Base-by-base conservation (phyloP, 2,329 filamentous ascomycete genomes). In the Xylariaceae sp. region DNA sequence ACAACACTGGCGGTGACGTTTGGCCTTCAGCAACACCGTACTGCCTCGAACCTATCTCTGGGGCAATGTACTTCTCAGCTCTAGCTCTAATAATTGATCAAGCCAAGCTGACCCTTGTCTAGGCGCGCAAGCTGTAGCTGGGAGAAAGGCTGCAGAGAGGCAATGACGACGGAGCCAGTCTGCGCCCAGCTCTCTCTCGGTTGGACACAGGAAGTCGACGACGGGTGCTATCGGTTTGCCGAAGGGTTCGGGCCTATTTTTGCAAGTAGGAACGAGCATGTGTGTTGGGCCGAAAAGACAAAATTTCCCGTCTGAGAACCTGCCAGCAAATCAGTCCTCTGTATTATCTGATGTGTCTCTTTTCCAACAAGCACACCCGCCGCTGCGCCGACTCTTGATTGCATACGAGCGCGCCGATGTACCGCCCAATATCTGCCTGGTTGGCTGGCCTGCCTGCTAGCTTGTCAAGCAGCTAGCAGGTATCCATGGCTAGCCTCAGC, bases 311-410 rank as follows among this genome's bases (percentile, higher is more conserved):
- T 48, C 43, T 46, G 36, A 50, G 42, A 38, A 49, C 42, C 50
- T 54, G 48, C 46, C 43, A 52, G 39, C 48, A 42, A 53, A 52
- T 55, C 45, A 57, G 55, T 45, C 45, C 48, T 44, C 19, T 47
- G 42, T 51, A 42, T 45, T 17, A 48, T 46, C 44, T 49, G 44
- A 54, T 53, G 48, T 45, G 41, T 48, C 47, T 48, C 42, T 43
- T 48, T 45, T 38, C 15, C 31, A 36, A 9, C 33, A 12, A 36
- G 18, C 41, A 42, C 52, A 17, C 48, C 39, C 22, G 39, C 38
- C 35, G 41, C 48, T 42, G 39, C 14, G 18, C 14, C 14, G 18
- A 44, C 40, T 35, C 47, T 31, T 42, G 45, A 39, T 17, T 40
- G 31, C 38, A 38, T 32, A 36, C 30, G 17, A 36, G 39, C 40